Base-by-base conservation (phyloP, 495 filamentous ascomycete species). In the Terfezia boudieri region DNA sequence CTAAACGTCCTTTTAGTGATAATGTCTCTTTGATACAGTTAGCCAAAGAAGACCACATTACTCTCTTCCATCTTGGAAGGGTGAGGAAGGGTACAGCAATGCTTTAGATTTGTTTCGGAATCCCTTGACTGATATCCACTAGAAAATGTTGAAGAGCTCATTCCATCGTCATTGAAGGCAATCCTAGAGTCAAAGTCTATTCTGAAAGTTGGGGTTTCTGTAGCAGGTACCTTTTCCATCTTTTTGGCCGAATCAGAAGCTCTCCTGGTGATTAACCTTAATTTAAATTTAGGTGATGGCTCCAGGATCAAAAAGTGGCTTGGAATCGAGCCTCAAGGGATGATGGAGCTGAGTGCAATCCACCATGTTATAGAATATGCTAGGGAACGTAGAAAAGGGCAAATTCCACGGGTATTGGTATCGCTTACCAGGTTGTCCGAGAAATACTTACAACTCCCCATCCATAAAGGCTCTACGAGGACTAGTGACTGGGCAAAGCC, bases 21-120 rank as follows among this genome's bases (percentile, higher is more conserved):
- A 85, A 89, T 56, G 73, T 89, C 4, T 83, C 80, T 0, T 63
- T 92, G 22, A 79, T 93, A 41, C 87, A 94, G 66, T 56, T 94
- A 17, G 86, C 86, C 8, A 84, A 78, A 56, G 73, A 81, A 58
- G 76, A 79, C 51, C 81, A 82, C n/a, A 80, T 94, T 53, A 83
- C 74, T 0, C 70, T 94, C 2, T 87, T 92, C 61, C 87, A 94
- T 57, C 65, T 93, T 43, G 79, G 84, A 37, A 12, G 51, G 49
- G 56, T 67, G 50, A 23, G 48, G 36, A 26, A 57, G 48, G 52
- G 38, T 36, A 48, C 14, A 32, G 36, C 26, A 20, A 48, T 22
- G 11, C 8, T 2, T 23, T 49, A 23, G 32, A 16, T 52, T 9
- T 50, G 22, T 22, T 50, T 32, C 20, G 22, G 12, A 36, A 37